Base-by-base conservation (phyloP, 179 eudicot genomes). In the Pouteria campechiana region DNA sequence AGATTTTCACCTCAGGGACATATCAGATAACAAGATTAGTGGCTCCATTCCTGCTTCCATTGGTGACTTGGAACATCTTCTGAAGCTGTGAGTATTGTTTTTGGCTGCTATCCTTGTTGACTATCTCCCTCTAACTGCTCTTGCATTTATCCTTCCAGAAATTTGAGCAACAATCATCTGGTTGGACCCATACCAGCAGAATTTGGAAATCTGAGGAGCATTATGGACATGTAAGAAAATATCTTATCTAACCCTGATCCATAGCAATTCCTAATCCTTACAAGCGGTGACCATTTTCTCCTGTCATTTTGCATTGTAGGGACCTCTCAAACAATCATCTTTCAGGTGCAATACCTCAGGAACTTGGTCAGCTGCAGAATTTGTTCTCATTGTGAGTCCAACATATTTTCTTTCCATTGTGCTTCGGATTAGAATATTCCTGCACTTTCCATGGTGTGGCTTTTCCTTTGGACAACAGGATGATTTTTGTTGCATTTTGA, bases 51-150 rank as follows among this genome's bases (percentile, higher is more conserved):
- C 99, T 13, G 65, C 94, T 44, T 73, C 96, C 29, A 61, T 92
- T 42, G 99, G 99, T 25, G 96, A 92, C 60, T 57, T 92, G 78
- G 96, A 92, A 52, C 99, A 92, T 83, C 93, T 92, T 38, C 68
- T 87, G 22, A 87, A 79, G 63, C 64, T 92, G 99, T 92, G 72
- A 59, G 76, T 55, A 19, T 17, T 18, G 6, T 14, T 2, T 11
- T 32, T 3, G 19, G 28, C 39, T 25, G 2, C 10, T 30, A 28
- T 28, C 15, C 18, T 45, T 18, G 4, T 40, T 37, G 17, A 4
- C 27, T 3, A 17, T 22, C 2, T 1, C 36, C 19, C 0, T 5
- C 5, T 49, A 10, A 1, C 4, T 0, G 6, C 15, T 19, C 55
- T 71, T 13, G 59, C 21, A 18, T 25, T 44, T 24, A 29, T 20